Evolutionary conservation across 2,329 filamentous ascomycete genomes (phyloP).

Genomic region (Pseudogymnoascus sp.): DNA sequence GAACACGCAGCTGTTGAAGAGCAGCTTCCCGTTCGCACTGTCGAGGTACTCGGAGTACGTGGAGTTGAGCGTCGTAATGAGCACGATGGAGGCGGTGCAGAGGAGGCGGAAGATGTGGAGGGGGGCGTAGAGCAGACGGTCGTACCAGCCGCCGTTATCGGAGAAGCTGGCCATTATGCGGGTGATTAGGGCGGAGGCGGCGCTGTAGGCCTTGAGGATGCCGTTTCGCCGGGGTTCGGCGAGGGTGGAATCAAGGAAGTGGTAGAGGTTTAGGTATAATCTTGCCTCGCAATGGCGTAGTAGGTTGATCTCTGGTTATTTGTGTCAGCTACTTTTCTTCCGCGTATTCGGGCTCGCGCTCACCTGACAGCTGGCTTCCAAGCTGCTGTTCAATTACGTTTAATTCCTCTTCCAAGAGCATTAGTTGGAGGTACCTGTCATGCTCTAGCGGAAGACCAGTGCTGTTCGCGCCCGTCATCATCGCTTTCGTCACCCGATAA

Average conservation of each 20-base stretch:
- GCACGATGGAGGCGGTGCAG: constrained; percentile 2
- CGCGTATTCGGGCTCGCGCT: neutral
- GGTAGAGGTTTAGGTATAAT: constrained; percentile 20
- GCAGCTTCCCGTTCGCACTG: neutral
- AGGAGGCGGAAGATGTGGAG: constrained; percentile 7
- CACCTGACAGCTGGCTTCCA: neutral
- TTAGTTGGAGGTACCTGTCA: neutral
- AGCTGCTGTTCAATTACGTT: neutral
- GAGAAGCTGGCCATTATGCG: neutral
- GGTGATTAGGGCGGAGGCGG: constrained; percentile 9
- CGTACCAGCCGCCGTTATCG: neutral
- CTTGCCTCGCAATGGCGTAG: constrained; percentile 16
- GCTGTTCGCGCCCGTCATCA: neutral
- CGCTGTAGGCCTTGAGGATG: constrained; percentile 12
- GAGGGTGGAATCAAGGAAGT: constrained; percentile 17
- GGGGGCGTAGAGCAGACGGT: constrained; percentile 9
- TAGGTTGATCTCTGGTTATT: neutral
- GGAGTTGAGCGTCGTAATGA: constrained; percentile 12
- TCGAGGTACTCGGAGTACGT: constrained; percentile 13
- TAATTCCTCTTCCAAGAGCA: neutral
- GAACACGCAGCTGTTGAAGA: constrained; percentile 9
- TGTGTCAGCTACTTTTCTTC: neutral
- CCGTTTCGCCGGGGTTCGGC: constrained; percentile 4
- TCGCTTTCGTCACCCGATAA: constrained; percentile 2
- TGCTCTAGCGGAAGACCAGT: neutral